Evolutionary conservation across 352 stramenopile species (phyloP).

Genomic region (Globisporangium canariense): DNA sequence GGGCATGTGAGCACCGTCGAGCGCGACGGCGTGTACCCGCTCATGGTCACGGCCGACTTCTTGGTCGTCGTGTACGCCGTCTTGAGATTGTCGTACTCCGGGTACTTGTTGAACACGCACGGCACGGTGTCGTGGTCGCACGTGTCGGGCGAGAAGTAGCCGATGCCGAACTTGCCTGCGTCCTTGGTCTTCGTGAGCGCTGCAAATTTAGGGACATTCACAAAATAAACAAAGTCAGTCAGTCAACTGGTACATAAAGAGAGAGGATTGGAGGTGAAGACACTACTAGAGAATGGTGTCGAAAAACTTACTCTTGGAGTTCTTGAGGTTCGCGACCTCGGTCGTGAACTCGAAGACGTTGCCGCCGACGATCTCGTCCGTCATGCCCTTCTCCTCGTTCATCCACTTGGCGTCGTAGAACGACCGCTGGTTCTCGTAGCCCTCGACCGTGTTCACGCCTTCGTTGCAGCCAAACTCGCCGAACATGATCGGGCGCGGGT

Average conservation of each 20-base stretch:
- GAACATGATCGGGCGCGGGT: constrained; percentile 67
- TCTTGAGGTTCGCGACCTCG: constrained; percentile 46
- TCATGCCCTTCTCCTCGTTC: constrained; percentile 73
- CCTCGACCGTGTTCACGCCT: constrained; percentile 57
- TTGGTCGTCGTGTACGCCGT: constrained; percentile 62
- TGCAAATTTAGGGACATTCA: constrained; percentile 1
- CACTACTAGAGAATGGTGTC: not conserved
- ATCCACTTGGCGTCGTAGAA: constrained; percentile 75
- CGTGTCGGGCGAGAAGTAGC: constrained; percentile 62
- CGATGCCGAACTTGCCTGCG: constrained; percentile 63
- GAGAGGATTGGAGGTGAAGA: not conserved
- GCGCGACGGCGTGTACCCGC: constrained; percentile 5
- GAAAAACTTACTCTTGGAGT: constrained; percentile 18
- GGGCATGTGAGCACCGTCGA: constrained; percentile 33
- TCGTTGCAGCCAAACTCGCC: constrained; percentile 77
- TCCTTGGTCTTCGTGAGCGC: constrained; percentile 32
- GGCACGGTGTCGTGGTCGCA: constrained; percentile 54
- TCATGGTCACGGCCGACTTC: constrained; percentile 11
- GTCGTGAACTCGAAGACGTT: constrained; percentile 78
- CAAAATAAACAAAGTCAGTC: constrained; percentile 1
- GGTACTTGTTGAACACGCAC: constrained; percentile 63
- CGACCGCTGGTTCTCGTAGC: constrained; percentile 63
- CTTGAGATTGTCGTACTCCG: constrained; percentile 69
- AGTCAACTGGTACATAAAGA: not conserved
- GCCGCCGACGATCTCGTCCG: constrained; percentile 52